A percentile compares a stretch with the other conserved stretches of the same genome.
Evolutionary conservation across 2,329 filamentous ascomycete species (phyloP).

Genomic region (Aureobasidium sp.): DNA sequence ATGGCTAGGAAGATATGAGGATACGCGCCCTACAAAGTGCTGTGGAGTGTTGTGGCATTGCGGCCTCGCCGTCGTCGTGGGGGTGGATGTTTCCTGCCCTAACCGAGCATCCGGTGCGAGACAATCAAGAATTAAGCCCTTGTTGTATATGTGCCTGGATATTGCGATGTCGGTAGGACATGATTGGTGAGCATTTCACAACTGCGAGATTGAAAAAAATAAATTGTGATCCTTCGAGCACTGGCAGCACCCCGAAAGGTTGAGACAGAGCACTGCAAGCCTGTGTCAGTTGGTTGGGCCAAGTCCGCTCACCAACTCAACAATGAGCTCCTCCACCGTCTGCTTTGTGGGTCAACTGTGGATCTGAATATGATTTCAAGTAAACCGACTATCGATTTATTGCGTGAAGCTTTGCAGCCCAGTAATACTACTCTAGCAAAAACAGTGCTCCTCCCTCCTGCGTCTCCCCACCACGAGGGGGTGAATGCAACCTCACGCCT

Average conservation of each 20-base stretch:
- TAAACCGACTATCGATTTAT: constrained; percentile 5
- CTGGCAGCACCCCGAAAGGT: neutral
- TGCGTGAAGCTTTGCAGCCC: constrained; percentile 7
- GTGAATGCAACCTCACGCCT: constrained; percentile 7
- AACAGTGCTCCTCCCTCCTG: constrained; percentile 1
- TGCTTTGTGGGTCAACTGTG: constrained; percentile 4
- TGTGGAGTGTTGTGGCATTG: neutral
- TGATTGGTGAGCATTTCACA: neutral
- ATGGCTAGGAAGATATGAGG: neutral
- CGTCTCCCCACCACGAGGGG: neutral
- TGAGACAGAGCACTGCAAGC: neutral
- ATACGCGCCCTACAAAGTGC: neutral
- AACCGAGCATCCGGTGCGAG: neutral
- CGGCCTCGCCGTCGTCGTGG: neutral
- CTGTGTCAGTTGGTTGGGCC: neutral
- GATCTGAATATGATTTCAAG: neutral
- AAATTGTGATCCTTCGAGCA: neutral
- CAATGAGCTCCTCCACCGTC: neutral
- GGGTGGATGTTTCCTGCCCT: neutral
- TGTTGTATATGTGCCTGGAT: neutral
- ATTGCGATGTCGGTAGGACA: neutral
- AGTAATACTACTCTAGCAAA: constrained; percentile 5
- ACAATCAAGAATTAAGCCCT: neutral
- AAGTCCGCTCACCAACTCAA: neutral
- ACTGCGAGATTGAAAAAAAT: neutral